These are phyloP conservation scores for Fusarium transvaalense DNA, from an alignment of 2,329 filamentous ascomycete species.

Conservation along the genomic window DNA sequence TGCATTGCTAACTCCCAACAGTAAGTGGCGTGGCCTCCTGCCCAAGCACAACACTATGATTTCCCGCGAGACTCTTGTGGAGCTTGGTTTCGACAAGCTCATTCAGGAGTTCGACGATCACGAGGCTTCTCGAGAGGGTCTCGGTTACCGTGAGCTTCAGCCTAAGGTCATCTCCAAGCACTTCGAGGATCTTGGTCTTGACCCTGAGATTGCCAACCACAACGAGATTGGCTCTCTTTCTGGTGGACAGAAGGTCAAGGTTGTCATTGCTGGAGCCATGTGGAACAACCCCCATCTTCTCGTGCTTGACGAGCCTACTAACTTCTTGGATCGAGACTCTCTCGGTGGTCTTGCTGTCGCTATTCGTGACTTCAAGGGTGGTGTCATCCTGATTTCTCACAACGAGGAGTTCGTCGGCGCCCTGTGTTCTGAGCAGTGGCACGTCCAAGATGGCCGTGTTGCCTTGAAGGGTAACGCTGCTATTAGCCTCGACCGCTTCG, in stretches of 20 bases:
- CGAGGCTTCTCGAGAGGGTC: constrained; percentile 97
- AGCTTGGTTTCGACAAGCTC: constrained; percentile 90
- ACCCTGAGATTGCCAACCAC: constrained; percentile 98
- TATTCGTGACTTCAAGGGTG: constrained; percentile 97
- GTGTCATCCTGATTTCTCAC: constrained; percentile 99
- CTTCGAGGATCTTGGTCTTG: constrained; percentile 95
- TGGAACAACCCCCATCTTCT: constrained; percentile 99
- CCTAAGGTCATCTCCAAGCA: constrained; percentile 96
- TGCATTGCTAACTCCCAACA: constrained; percentile 54
- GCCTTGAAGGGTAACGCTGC: constrained; percentile 84
- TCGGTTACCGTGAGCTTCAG: constrained; percentile 93
- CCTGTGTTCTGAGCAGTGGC: constrained; percentile 95
- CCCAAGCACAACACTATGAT: constrained; percentile 95
- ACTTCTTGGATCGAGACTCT: constrained; percentile 98
- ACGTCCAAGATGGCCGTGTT: constrained; percentile 88
- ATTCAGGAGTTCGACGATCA: constrained; percentile 99
- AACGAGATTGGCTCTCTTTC: constrained; percentile 97
- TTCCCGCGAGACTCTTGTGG: constrained; percentile 88
- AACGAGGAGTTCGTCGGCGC: constrained; percentile 99
- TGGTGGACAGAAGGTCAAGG: constrained; percentile 98
- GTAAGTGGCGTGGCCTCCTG: constrained; percentile 88
- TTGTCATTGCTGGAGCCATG: constrained; percentile 95
- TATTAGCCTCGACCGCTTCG: constrained; percentile 84
- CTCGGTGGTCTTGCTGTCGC: constrained; percentile 96
- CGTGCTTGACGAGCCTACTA: constrained; percentile 97